A percentile compares a stretch with the other conserved stretches of the same genome.
Conservation (phyloP, 805 yeast genomes). For the Jamesozyma lodderae region DNA sequence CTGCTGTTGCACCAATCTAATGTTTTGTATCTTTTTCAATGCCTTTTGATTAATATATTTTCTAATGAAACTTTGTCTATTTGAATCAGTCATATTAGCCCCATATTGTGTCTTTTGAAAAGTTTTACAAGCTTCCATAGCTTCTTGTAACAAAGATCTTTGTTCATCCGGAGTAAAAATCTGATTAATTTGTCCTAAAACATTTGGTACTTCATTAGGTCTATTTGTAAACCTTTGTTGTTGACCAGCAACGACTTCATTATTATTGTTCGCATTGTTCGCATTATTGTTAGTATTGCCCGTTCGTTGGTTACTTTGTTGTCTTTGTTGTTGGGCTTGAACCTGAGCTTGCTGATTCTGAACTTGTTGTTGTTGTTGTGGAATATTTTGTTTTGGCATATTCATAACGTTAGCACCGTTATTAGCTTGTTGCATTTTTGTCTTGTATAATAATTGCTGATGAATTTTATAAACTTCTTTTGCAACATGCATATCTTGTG, state of each 20-base stretch:
- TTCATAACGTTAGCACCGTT: conserved; percentile 29
- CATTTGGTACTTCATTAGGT: conserved; percentile 27
- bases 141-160: conserved; percentile 28
- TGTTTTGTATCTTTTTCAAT: conserved; percentile 27
- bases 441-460: conserved; percentile 43
- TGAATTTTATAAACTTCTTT: conserved; percentile 50
- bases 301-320: background rate
- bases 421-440: conserved; percentile 33
- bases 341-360: conserved; percentile 12
- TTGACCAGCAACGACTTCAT: conserved; percentile 6
- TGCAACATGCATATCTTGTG: conserved; percentile 25
- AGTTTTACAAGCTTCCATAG: conserved; percentile 30
- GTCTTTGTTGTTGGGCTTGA: conserved; percentile 19
- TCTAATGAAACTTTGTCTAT: conserved; percentile 27
- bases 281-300: conserved; percentile 6
- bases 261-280: conserved; percentile 1
- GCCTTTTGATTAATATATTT: conserved; percentile 32
- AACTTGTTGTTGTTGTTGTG: conserved; percentile 16
- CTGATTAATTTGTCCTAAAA: conserved; percentile 28
- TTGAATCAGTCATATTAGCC: conserved; percentile 21
- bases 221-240: conserved; percentile 22
- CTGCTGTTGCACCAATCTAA: conserved; percentile 23
- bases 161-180: conserved; percentile 31
- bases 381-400: too few relatives aligned
- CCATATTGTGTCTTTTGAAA: conserved; percentile 29